These are phyloP conservation scores for Phytopythium boreale DNA, from an alignment of 352 stramenopile genomes.

Conservation along the genomic window DNA sequence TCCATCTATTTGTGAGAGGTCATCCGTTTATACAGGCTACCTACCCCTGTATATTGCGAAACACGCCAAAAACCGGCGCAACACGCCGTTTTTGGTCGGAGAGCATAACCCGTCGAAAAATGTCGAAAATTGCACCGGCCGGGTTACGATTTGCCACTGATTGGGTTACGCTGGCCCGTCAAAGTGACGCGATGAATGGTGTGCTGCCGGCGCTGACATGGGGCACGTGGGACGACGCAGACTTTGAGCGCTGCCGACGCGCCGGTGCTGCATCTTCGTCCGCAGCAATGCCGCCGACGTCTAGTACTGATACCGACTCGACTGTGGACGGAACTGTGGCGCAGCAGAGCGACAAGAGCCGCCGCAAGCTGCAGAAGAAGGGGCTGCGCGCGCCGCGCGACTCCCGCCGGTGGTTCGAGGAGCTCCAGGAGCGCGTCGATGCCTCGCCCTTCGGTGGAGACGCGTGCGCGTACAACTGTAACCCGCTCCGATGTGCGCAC, in stretches of 20 bases:
- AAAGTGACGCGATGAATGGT: conserved; percentile 56
- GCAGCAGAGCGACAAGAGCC: conserved; percentile 28
- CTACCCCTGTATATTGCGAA: background rate
- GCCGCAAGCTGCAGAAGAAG: conserved; percentile 48
- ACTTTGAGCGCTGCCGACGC: conserved; percentile 14
- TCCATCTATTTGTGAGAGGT: background rate
- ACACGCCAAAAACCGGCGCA: conserved; percentile 3
- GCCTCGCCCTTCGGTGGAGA: conserved; percentile 27
- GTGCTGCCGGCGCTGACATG: conserved; percentile 66
- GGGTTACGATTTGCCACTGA: background rate
- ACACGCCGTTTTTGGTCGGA: background rate
- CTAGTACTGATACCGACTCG: background rate
- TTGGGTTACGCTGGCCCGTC: background rate
- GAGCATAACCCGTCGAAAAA: background rate
- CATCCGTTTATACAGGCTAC: background rate
- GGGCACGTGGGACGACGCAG: conserved; percentile 65
- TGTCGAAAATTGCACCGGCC: background rate
- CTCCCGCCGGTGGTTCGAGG: conserved; percentile 72
- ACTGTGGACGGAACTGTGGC: no score
- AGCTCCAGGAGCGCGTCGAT: conserved; percentile 60
- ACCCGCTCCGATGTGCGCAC: conserved; percentile 53
- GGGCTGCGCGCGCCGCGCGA: conserved; percentile 36
- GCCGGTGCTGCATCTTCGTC: background rate
- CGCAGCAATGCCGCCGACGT: background rate
- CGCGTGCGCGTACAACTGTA: conserved; percentile 48